Evolutionary conservation across 1,284 basidiomycete genomes (phyloP).

Genomic region (Hortiboletus rubellus): DNA sequence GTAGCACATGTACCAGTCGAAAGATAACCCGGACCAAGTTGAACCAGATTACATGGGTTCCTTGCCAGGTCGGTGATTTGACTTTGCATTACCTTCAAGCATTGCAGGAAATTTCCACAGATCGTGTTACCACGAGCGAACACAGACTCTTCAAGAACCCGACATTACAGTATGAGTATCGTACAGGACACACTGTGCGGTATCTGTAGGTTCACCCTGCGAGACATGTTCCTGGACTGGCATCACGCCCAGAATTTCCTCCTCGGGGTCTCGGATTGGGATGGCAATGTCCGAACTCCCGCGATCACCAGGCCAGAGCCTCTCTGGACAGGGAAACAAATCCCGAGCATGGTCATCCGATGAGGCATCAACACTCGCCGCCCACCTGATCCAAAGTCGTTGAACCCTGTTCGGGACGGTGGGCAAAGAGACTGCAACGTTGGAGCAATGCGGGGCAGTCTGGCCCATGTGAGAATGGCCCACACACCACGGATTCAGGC

Average conservation of each 20-base stretch:
- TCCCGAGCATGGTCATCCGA: too few species aligned
- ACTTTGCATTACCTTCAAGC: neutral
- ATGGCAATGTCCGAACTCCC: constrained; percentile 89
- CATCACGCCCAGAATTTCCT: constrained; percentile 94
- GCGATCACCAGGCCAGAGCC: constrained; percentile 97
- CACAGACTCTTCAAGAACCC: too few species aligned
- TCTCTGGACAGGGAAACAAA: constrained; percentile 63
- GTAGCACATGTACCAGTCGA: too few species aligned
- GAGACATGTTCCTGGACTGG: constrained; percentile 94
- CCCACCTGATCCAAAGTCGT: too few species aligned
- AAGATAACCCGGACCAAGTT: too few species aligned
- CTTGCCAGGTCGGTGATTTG: constrained; percentile 68
- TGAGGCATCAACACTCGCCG: too few species aligned
- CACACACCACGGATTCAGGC: too few species aligned
- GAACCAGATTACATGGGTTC: constrained; percentile 60
- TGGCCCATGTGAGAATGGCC: too few species aligned
- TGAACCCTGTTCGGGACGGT: too few species aligned
- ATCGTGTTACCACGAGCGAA: constrained; percentile 57
- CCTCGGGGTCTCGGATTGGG: constrained; percentile 98
- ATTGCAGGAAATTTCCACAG: constrained; percentile 41
- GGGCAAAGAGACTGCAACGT: too few species aligned
- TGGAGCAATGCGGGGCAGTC: too few species aligned
- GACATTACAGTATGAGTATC: too few species aligned
- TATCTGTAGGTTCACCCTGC: constrained; percentile 94
- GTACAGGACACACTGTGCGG: constrained; percentile 55